A percentile compares a stretch with the other conserved stretches of the same genome.
phyloP scores from a whole-genome alignment of 1,139 yeast genomes.

The Kluyveromyces marxianus region DNA sequence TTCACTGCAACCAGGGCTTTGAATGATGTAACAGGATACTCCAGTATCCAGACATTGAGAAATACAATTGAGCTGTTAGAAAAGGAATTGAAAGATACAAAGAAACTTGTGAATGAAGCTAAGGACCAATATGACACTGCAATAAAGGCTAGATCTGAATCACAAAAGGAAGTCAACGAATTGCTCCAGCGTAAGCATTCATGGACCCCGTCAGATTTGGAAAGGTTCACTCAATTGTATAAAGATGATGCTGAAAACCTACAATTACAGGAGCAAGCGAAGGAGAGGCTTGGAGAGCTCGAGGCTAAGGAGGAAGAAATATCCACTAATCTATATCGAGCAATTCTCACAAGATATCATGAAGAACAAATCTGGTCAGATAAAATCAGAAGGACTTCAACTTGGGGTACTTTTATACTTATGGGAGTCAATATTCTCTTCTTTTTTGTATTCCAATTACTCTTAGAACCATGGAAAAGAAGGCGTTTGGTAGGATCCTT shows the following conservation, averaged over 20 bases:
- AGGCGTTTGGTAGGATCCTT: slow-evolving; percentile 71
- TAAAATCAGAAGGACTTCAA: slow-evolving; percentile 84
- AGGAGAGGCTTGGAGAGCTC: slow-evolving; percentile 42
- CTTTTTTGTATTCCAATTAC: slow-evolving; percentile 72
- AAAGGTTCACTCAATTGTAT: slow-evolving; percentile 73
- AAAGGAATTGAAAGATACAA: slow-evolving; percentile 41
- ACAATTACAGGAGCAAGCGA: slow-evolving; percentile 48
- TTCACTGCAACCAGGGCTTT: slow-evolving; percentile 66
- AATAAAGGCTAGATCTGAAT: slow-evolving; percentile 53
- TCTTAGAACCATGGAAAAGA: slow-evolving; percentile 94
- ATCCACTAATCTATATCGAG: slow-evolving; percentile 62
- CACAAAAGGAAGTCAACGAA: slow-evolving; percentile 85
- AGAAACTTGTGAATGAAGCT: slow-evolving; percentile 41
- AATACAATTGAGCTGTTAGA: slow-evolving; percentile 48
- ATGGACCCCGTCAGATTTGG: slow-evolving; percentile 76
- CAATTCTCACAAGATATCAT: slow-evolving; percentile 81
- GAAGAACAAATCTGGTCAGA: slow-evolving; percentile 99
- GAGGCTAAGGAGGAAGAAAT: slow-evolving; percentile 65
- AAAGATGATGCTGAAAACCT: slow-evolving; percentile 76
- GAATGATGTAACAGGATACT: slow-evolving; percentile 90
- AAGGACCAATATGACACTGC: slow-evolving; percentile 57
- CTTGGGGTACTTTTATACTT: slow-evolving; percentile 92
- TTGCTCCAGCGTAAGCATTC: slow-evolving; percentile 74
- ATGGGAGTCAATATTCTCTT: slow-evolving; percentile 81
- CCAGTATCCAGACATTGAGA: slow-evolving; percentile 69